Evolutionary conservation across 2,329 filamentous ascomycete genomes (phyloP), one percentile per base, ranked within the genome.

Genomic region (Claviceps quebecensis): DNA sequence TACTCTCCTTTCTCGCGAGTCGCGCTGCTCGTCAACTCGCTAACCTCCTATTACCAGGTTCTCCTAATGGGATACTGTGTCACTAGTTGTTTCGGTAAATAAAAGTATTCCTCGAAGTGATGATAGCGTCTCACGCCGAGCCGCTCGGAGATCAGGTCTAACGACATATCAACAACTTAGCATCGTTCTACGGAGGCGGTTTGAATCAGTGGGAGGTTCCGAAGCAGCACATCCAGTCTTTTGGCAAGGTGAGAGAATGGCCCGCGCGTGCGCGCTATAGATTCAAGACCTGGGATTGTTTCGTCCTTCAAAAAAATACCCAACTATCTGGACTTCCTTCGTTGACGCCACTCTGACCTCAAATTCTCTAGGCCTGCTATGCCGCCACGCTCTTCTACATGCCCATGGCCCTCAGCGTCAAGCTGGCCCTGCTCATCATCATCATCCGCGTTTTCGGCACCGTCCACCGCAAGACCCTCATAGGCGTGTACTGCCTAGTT

Each of bases 311-410:
- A 9, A 29, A 29, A 4, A 29, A 4, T 1, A 11, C 11, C 23
- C 14, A 37, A 47, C 3, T 23, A 14, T 11, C 3, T 16, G 3
- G 22, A 14, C 5, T 23, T 26, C 3, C 22, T 26, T 45, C 14
- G 4, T 26, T 26, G 14, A 45, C 41, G 1, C n/a, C 13, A 17
- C 22, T 16, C 13, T 16, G 8, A 6, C 22, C 26, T 29, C 26
- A 29, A 29, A 11, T 29, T 22, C 14, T 16, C 29, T 36, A 72
- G 67, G 63, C 63, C 13, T 61, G 66, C 45, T 73, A 72, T 50
- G 67, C 67, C 9, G 68, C 67, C 5, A 70, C 69, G 19, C 64
- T 73, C 50, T 66, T 72, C 56, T 73, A 73, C 55, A 67, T 68
- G 0, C 70, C 70, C 16, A 72, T 69, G 58, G 67, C 71, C 14